Base-by-base conservation (phyloP, 164 flowering plant species). In the Cinnamomum chago region DNA sequence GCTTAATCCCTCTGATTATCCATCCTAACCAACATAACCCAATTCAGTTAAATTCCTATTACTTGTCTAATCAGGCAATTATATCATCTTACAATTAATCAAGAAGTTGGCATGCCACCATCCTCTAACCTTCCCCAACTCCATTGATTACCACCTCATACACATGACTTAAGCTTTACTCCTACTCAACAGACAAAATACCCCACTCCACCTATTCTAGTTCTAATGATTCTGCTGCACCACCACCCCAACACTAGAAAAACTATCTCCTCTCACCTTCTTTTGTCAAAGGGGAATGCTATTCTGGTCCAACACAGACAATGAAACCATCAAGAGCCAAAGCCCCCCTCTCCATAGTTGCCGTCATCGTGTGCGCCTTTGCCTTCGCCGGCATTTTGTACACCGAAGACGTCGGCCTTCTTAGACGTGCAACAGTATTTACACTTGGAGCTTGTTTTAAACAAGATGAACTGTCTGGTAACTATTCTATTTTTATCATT, bases 141-240 rank as follows among this genome's bases (percentile, higher is more conserved):
- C 50, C 22, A 25, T 23, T 58, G 14, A 33, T 35, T 27, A 71
- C n/a, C 50, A 55, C 80, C 78, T 72, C 69, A 50, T 23, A 27
- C 67, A 77, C 79, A 76, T 83, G 68, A 62, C 94, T 90, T 88
- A 86, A 73, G 81, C 98, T 93, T 93, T 79, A 93, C 91, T 87
- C 83, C 79, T 87, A 93, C 96, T 91, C 95, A 79, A 86, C 68
- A 77, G 79, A 73, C 71, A 78, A 74, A 70, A 58, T 50, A 58
- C 24, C 27, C 68, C 14, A 33, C 23, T 72, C 33, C 74, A 9
- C 22, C 58, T 35, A 4, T 74, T 40, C 51, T 20, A 14, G 55
- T 33, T 52, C 47, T 79, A 81, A 79, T 81, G 82, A 78, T 77
- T 77, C 74, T 68, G 73, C 68, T 71, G 73, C 74, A 62, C 72